Percentiles rank a stretch among this genome's conserved stretches.
phyloP scores from a whole-genome alignment of 108 stramenopile genomes.

The Aurantiochytrium sp. region DNA sequence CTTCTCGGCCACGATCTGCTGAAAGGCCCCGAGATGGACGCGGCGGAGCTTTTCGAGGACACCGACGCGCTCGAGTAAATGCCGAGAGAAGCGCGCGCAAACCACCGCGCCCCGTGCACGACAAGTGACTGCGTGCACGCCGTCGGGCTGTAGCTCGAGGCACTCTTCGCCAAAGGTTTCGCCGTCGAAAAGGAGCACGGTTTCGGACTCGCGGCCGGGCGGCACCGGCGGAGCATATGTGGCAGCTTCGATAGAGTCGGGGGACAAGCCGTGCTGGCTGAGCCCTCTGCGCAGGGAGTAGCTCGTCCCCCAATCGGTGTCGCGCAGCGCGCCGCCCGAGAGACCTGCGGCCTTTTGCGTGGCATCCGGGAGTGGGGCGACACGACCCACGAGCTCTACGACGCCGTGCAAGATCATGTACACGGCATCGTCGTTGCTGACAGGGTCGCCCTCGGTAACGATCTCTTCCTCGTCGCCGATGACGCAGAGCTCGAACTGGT shows the following conservation, averaged over 20 bases:
- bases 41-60: not conserved
- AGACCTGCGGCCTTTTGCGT: not conserved
- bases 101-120: not conserved
- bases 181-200: not conserved
- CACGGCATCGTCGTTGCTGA: not conserved
- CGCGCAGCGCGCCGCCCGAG: not conserved
- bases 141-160: not conserved
- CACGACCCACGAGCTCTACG: not conserved
- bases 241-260: not conserved
- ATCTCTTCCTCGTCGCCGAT: not conserved
- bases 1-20: not conserved
- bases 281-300: not conserved
- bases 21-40: not conserved
- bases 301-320: not conserved
- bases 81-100: not conserved
- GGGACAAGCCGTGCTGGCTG: not conserved
- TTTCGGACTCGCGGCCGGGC: not conserved
- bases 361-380: not conserved
- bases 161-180: constrained; percentile 23
- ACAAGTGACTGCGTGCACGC: not conserved
- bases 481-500: not conserved
- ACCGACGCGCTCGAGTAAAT: not conserved
- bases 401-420: constrained; percentile 6
- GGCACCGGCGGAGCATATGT: too few relatives aligned
- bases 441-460: not conserved